These are phyloP conservation scores for Eucalyptus camaldulensis DNA, from an alignment of 345 rosid species.

Conservation along the genomic window DNA sequence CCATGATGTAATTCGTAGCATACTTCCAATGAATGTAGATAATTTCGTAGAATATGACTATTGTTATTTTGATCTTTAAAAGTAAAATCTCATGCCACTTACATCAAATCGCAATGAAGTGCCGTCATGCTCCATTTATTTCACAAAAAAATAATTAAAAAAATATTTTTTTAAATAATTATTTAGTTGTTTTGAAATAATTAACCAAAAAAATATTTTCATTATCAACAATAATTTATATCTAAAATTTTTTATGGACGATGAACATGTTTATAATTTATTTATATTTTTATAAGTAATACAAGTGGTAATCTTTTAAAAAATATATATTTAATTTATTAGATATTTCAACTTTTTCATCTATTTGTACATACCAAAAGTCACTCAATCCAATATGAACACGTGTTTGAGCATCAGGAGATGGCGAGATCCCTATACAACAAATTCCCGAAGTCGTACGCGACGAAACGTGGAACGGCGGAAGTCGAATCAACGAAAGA, in stretches of 20 bases:
- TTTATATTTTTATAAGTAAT: background rate
- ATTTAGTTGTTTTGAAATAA: background rate
- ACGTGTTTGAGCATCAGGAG: background rate
- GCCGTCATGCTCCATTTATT: rapidly evolving
- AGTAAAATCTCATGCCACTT: background rate
- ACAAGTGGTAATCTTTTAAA: rapidly evolving
- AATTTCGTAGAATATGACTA: background rate
- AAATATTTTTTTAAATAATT: background rate
- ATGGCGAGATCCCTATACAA: rapidly evolving
- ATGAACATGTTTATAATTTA: background rate
- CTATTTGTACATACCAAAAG: background rate
- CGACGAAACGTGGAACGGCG: background rate
- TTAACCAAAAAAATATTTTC: background rate
- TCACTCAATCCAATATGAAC: background rate
- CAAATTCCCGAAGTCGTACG: background rate
- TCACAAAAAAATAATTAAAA: background rate
- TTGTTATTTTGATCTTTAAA: background rate
- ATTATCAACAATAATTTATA: rapidly evolving
- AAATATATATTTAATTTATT: background rate
- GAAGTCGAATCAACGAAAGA: background rate
- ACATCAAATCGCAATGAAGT: background rate
- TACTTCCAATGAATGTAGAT: background rate
- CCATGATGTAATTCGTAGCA: background rate
- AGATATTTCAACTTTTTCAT: background rate
- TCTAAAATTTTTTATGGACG: rapidly evolving